phyloP scores from a whole-genome alignment of 106 monocot genomes.

The Acorus calamus region DNA sequence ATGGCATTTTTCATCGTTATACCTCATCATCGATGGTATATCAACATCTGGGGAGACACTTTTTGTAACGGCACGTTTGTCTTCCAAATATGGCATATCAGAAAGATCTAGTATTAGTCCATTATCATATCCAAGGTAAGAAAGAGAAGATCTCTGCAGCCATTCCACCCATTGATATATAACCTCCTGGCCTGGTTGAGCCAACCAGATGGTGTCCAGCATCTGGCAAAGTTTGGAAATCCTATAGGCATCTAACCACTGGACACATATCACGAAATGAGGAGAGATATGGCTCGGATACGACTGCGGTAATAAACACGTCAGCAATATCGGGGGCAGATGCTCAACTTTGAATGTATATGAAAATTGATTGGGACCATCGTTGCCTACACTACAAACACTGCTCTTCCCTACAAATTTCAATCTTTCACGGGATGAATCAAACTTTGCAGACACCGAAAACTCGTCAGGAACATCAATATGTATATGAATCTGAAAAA shows the following conservation, averaged over 20 bases:
- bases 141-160: slow-evolving; percentile 61
- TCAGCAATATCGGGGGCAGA: slow-evolving; percentile 62
- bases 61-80: slow-evolving; percentile 43
- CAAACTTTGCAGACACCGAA: slow-evolving; percentile 42
- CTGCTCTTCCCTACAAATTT: slow-evolving; percentile 7
- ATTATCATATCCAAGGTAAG: slow-evolving; percentile 44
- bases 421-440: slow-evolving; percentile 28
- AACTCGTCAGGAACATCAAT: slow-evolving; percentile 38
- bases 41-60: slow-evolving; percentile 30
- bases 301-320: slow-evolving; percentile 55
- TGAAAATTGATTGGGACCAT: slow-evolving; percentile 30
- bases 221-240: slow-evolving; percentile 52
- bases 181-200: slow-evolving; percentile 63
- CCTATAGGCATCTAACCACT: slow-evolving; percentile 50
- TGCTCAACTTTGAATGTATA: slow-evolving; percentile 60
- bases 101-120: slow-evolving; percentile 24
- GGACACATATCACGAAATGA: slow-evolving; percentile 39
- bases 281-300: slow-evolving; percentile 78
- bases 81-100: slow-evolving; percentile 8
- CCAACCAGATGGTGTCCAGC: slow-evolving; percentile 58
- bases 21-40: slow-evolving; percentile 57
- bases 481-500: slow-evolving; percentile 37
- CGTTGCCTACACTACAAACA: background rate
- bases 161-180: slow-evolving; percentile 79
- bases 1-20: slow-evolving; percentile 51